These are phyloP conservation scores for Kondoa malvinella DNA, from an alignment of 768 basidiomycete genomes.

Conservation along the genomic window DNA sequence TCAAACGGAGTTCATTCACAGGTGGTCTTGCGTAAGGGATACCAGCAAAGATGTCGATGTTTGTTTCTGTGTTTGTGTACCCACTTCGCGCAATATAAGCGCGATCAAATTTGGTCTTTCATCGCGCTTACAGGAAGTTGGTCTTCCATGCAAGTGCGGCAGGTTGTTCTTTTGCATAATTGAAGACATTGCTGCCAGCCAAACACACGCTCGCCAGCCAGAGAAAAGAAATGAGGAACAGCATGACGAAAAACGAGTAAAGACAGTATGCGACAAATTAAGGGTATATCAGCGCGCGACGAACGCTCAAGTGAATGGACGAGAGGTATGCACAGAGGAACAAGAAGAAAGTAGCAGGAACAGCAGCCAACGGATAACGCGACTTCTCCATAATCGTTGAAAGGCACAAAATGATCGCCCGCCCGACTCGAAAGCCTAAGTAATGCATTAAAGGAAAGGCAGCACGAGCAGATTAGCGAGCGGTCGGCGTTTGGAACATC, in stretches of 20 bases:
- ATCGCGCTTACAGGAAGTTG: neutral
- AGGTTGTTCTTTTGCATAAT: no score
- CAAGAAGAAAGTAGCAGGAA: neutral
- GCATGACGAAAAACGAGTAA: no score
- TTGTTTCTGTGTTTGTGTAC: neutral
- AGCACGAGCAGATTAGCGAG: neutral
- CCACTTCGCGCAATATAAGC: neutral
- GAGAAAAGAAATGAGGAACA: no score
- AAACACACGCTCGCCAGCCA: no score
- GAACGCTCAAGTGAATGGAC: neutral
- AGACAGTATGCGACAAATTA: neutral
- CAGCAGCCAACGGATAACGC: neutral
- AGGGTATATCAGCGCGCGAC: neutral
- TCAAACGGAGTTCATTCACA: constrained; percentile 43
- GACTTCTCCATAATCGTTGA: neutral
- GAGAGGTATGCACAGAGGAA: neutral
- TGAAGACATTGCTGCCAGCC: no score
- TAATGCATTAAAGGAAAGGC: neutral
- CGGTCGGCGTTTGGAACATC: neutral
- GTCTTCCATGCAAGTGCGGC: neutral
- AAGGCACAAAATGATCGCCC: neutral
- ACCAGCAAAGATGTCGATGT: constrained; percentile 42
- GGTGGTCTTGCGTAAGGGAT: constrained; percentile 48
- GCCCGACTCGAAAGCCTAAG: neutral
- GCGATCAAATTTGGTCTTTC: neutral